A percentile compares a stretch with the other conserved stretches of the same genome.
phyloP scores from a whole-genome alignment of 305 asterid species.

The Ilex paraguariensis region DNA sequence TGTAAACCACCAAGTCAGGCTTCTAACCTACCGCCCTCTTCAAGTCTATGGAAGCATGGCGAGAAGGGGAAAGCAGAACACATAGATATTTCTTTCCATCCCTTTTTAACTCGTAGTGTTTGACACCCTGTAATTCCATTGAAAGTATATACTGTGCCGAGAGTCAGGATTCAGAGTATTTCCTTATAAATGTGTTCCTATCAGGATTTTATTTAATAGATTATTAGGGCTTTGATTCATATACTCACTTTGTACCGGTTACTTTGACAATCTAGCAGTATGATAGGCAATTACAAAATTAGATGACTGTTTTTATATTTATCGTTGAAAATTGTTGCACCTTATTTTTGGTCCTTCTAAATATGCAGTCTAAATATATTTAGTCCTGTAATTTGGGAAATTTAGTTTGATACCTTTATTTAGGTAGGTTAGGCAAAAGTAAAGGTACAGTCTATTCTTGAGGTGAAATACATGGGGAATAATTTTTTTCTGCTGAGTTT shows the following conservation, averaged over 20 bases:
- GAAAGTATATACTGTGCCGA: constrained; percentile 23
- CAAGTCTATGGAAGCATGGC: constrained; percentile 18
- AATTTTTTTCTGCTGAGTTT: too few species aligned
- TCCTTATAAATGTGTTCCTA: constrained; percentile 13
- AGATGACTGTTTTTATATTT: background rate
- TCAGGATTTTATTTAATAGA: constrained; percentile 22
- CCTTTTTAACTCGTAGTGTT: constrained; percentile 15
- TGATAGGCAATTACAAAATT: constrained; percentile 15
- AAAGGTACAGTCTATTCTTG: too few species aligned
- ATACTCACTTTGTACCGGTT: constrained; percentile 28
- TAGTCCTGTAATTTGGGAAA: background rate
- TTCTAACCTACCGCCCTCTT: constrained; percentile 26
- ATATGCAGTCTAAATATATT: background rate
- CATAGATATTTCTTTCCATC: constrained; percentile 15
- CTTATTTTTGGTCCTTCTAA: background rate
- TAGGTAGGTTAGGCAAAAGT: background rate
- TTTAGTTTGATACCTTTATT: background rate
- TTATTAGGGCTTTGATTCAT: constrained; percentile 24
- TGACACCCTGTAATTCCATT: constrained; percentile 34
- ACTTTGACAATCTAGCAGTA: constrained; percentile 29
- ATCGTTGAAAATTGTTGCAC: background rate
- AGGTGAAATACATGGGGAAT: too few species aligned
- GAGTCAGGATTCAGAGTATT: constrained; percentile 22
- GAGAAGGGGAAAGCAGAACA: constrained; percentile 27
- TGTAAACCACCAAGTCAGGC: constrained; percentile 39